These are phyloP conservation scores for Suhomyces taliae DNA, from an alignment of 1,139 yeast genomes.

Conservation along the genomic window DNA sequence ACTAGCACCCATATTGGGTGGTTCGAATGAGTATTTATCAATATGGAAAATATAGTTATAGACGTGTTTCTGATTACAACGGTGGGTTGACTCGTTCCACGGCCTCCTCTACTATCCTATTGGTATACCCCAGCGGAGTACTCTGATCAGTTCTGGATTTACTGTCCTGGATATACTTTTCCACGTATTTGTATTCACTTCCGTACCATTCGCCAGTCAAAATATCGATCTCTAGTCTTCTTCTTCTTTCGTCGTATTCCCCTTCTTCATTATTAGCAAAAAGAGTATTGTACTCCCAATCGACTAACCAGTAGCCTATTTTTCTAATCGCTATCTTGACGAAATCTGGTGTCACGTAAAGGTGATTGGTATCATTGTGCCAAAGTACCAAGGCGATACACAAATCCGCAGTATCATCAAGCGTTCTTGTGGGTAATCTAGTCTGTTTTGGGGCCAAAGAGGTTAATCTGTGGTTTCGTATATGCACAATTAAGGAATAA, in stretches of 20 bases:
- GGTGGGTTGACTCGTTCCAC: constrained; percentile 42
- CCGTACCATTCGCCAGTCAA: constrained; percentile 52
- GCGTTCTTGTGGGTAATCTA: constrained; percentile 34
- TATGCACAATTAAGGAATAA: constrained; percentile 39
- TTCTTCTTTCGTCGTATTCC: constrained; percentile 16
- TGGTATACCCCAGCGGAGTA: constrained; percentile 38
- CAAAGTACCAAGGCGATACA: constrained; percentile 33
- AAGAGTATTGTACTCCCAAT: constrained; percentile 37
- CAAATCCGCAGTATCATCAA: constrained; percentile 29
- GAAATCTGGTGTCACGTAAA: constrained; percentile 41
- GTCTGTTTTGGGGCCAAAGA: constrained; percentile 41
- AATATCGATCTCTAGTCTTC: constrained; percentile 31
- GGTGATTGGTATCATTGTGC: constrained; percentile 16
- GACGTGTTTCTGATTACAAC: constrained; percentile 17
- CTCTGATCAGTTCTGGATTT: constrained; percentile 19
- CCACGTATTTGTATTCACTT: constrained; percentile 40
- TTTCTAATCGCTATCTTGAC: constrained; percentile 44
- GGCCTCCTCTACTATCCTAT: constrained; percentile 41
- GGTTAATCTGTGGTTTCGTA: constrained; percentile 42
- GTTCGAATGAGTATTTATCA: no score
- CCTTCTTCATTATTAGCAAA: constrained; percentile 10
- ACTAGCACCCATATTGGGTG: no score
- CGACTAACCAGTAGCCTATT: constrained; percentile 49
- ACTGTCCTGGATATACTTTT: constrained; percentile 27
- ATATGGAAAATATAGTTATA: no score